Base-by-base conservation (phyloP, 306 rosid genomes). In the Biancaea sappan region DNA sequence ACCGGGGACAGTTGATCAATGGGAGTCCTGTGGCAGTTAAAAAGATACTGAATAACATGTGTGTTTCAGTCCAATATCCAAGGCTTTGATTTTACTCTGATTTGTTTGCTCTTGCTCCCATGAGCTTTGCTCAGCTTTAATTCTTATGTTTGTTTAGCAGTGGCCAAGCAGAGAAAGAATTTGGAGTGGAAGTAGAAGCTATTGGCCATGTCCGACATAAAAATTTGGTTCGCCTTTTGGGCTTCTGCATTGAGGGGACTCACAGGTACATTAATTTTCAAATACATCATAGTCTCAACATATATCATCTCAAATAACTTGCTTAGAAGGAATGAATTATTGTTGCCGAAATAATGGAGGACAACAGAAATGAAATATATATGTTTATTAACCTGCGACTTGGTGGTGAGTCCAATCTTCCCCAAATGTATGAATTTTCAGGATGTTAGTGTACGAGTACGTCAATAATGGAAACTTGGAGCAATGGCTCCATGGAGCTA, bases 401-500 rank as follows among this genome's bases (percentile, higher is more conserved):
- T 70, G 79, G 19, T 64, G 35, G 68, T 25, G 47, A 73, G 38
- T 29, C 61, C 66, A 69, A 32, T 61, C 37, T 26, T 11, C 34
- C 14, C 21, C 15, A 5, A 71, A 28, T 21, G 3, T 44, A 37
- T 77, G 29, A 74, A 63, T 77, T 82, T 79, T 71, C 90, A 94
- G 97, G 84, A 88, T 94, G 74, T 57, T 94, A 76, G 96, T 91
- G 22, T 94, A 94, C 56, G 98, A 94, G 91, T 94, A 89, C 52
- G 94, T 91, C 71, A 91, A 88, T 79, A 94, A 89, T 84, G 98
- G 98, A 86, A 94, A 91, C 81, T 83, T 94, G 76, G 98, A 94
- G 81, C 97, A 89, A 73, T 94, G 98, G 98, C 94, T 94, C 70
- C 98, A 94, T 74, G 97, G 94, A 81, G 98, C 91, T 19, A 91